Evolutionary conservation across 2,329 filamentous ascomycete genomes (phyloP), one percentile per base, ranked within the genome.

Genomic region (Penicillium vulpinum): DNA sequence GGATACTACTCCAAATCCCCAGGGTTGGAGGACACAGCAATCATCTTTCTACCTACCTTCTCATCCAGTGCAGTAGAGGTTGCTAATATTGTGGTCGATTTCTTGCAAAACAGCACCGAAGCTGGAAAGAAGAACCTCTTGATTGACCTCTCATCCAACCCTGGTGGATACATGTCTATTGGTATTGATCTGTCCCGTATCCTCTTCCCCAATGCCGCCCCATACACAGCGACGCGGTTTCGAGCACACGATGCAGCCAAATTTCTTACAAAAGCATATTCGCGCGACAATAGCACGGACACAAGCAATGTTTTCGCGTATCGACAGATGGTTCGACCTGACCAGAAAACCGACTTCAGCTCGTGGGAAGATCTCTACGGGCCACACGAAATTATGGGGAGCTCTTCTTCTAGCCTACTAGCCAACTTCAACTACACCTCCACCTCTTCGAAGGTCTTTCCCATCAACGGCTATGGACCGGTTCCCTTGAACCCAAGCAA

Each of bases 91-190:
- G 59, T 62, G 2, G 57, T 61, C 28, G 51, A 69, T 11, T 71
- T 71, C 50, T 35, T 72, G 21, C 54, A 61, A 7, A 68, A 70
- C 35, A 68, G 64, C 51, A 66, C 63, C 15, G 48, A 51, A 2
- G 74, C 75, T 2, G 77, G 78, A 2, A 86, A 85, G 67, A 83
- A 76, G n/a, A 86, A 83, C 67, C 75, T 90, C 5, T 77, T 90
- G 29, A 82, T 90, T 57, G 88, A 90, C 60, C 66, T 89, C 7
- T 80, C 82, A 4, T 78, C 75, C 2, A 90, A 90, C 61, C 77
- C 76, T 0, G 87, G 87, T 38, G 87, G 87, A 1, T 70, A 72
- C 43, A 66, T 84, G 15, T 63, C 74, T 8, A 74, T 78, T 8
- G 81, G 78, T 2, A 77, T 77, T 43, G 78, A 81, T 41, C 63